These are phyloP conservation scores for Calonectria henricotiae DNA, from an alignment of 2,329 filamentous ascomycete genomes.

Conservation along the genomic window DNA sequence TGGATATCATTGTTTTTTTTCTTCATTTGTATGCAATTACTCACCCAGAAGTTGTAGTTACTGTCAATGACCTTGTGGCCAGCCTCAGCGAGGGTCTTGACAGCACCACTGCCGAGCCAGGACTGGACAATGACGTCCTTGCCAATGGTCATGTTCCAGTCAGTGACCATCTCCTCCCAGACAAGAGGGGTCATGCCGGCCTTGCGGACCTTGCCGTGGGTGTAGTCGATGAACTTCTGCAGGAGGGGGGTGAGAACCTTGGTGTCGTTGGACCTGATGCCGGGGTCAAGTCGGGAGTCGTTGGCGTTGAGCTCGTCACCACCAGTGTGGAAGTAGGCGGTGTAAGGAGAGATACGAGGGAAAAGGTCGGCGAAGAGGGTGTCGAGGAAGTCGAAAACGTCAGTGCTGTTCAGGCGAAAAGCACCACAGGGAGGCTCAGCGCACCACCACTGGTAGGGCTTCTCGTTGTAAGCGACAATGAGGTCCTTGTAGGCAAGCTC, in stretches of 20 bases:
- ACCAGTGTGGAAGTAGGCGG: slow-evolving; percentile 86
- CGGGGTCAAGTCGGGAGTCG: slow-evolving; percentile 77
- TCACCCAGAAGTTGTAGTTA: slow-evolving; percentile 84
- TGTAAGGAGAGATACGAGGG: slow-evolving; percentile 79
- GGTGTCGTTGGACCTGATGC: slow-evolving; percentile 77
- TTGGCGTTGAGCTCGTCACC: slow-evolving; percentile 90
- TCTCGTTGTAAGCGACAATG: slow-evolving; percentile 70
- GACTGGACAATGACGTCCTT: slow-evolving; percentile 83
- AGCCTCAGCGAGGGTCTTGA: slow-evolving; percentile 72
- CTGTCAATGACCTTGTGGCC: slow-evolving; percentile 83
- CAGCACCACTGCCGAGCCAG: slow-evolving; percentile 79
- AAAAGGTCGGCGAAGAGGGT: slow-evolving; percentile 83
- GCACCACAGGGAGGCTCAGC: slow-evolving; percentile 78
- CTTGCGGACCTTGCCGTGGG: slow-evolving; percentile 76
- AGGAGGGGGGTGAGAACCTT: slow-evolving; percentile 81
- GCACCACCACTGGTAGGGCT: slow-evolving; percentile 74
- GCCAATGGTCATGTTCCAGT: slow-evolving; percentile 84
- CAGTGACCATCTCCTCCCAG: slow-evolving; percentile 89
- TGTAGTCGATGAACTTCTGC: slow-evolving; percentile 82
- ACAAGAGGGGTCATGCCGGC: slow-evolving; percentile 81
- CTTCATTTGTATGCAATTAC: slow-evolving; percentile 57
- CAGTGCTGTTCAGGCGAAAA: slow-evolving; percentile 82
- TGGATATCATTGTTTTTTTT: neutral
- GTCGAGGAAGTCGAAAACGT: slow-evolving; percentile 81
- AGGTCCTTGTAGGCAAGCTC: slow-evolving; percentile 68